Evolutionary conservation across 352 stramenopile genomes (phyloP), one percentile per base, ranked within the genome.

Genomic region (Globisporangium uncinulatum): DNA sequence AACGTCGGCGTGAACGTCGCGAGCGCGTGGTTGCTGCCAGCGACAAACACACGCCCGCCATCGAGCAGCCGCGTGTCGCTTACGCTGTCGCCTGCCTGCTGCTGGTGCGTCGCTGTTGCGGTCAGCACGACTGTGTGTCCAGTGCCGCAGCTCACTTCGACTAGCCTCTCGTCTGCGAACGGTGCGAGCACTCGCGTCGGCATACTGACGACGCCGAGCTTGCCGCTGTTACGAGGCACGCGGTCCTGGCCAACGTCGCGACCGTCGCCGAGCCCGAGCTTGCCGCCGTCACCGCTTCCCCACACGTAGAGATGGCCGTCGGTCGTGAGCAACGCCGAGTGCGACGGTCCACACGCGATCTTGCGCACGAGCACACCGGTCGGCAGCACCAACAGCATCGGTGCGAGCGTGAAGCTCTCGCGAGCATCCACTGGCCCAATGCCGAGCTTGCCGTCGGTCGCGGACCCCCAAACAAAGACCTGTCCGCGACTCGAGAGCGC

Each of bases 381-480:
- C 3, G 57, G 63, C 14, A 59, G 60, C 3, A 64, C 39, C 1
- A 87, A 49, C 1, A 56, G 63, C 9, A 93, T 65, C 1, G 83
- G 83, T 8, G 59, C 44, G 7, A 93, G 21, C 4, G 80, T 83
- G 61, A 93, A 93, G 54, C 80, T 86, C 20, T 91, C 83, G 20
- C 69, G 59, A 7, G 55, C 66, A 48, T 54, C 56, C 1, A 87
- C 57, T 0, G 57, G 44, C 0, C 80, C 80, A 13, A 93, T 65
- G 3, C 83, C 83, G 29, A 93, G 70, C 46, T 92, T 93, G 1
- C 83, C 83, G 39, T 83, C 76, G 4, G 74, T 87, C 2, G 75
- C 74, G 17, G 83, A 90, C 0, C 83, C 83, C 83, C 83, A 93
- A 0, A 70, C 70, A 29, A 81, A 91, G n/a, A 93, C 71, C n/a